A percentile compares a stretch with the other conserved stretches of the same genome.
phyloP scores from a whole-genome alignment of 495 filamentous ascomycete genomes.

The Tricharina praecox region DNA sequence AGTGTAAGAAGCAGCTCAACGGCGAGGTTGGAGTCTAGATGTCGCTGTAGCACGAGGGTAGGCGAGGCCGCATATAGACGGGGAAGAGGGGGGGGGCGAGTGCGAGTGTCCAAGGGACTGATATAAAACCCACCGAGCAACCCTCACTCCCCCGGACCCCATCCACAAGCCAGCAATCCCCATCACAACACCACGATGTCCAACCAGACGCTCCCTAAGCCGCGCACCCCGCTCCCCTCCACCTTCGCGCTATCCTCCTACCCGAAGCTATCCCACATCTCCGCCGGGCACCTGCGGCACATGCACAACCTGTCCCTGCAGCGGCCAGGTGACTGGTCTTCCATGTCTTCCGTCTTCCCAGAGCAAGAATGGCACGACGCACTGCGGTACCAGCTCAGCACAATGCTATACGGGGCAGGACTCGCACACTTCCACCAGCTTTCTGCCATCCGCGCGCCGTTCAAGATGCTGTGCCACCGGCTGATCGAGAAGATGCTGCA shows the following conservation, averaged over 20 bases:
- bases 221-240: too few relatives aligned
- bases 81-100: too few relatives aligned
- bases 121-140: too few relatives aligned
- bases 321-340: conserved; percentile 27
- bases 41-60: too few relatives aligned
- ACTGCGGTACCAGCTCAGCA: conserved; percentile 29
- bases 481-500: conserved; percentile 29
- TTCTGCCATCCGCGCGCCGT: conserved; percentile 21
- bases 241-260: background rate
- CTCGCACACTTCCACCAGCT: conserved; percentile 28
- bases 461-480: conserved; percentile 18
- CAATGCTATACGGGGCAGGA: conserved; percentile 28
- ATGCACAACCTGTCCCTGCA: conserved; percentile 29
- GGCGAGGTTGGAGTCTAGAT: too few relatives aligned
- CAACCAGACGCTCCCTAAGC: too few relatives aligned
- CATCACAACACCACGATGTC: too few relatives aligned
- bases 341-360: conserved; percentile 29
- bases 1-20: too few relatives aligned
- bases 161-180: too few relatives aligned
- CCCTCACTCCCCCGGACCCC: too few relatives aligned
- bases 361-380: conserved; percentile 28
- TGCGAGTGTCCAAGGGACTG: too few relatives aligned
- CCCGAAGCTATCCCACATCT: background rate
- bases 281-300: conserved; percentile 29
- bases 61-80: too few relatives aligned